Evolutionary conservation across 2,329 filamentous ascomycete species (phyloP).

Genomic region (Dactylellina leptospora): DNA sequence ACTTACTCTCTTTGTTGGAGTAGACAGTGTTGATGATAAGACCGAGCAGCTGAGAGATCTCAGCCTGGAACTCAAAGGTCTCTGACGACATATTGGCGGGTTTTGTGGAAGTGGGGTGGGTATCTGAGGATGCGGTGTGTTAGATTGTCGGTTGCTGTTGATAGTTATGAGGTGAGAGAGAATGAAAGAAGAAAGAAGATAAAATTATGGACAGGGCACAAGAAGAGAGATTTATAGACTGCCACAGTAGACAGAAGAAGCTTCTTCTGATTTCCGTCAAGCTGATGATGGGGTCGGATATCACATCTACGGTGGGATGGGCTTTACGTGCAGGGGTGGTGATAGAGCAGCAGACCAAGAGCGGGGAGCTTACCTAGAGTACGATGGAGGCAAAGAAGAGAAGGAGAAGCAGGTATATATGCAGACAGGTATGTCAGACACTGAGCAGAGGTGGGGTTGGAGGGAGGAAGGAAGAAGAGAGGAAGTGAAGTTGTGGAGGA

Average conservation of each 20-base stretch:
- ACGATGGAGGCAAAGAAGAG: background rate
- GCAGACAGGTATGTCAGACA: conserved; percentile 5
- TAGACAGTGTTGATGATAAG: conserved; percentile 99
- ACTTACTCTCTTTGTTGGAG: conserved; percentile 92
- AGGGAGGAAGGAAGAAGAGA: conserved; percentile 21
- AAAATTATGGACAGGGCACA: no score
- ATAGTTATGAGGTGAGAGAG: background rate
- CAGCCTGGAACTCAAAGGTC: conserved; percentile 99
- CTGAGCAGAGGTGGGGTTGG: conserved; percentile 4
- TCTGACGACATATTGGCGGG: conserved; percentile 78
- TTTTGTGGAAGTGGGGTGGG: conserved; percentile 1
- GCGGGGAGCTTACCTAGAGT: conserved; percentile 18
- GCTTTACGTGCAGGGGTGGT: no score
- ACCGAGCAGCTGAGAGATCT: conserved; percentile 99
- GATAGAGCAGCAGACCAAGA: background rate
- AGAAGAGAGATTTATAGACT: no score
- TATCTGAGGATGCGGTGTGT: conserved; percentile 8
- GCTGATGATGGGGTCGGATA: no score
- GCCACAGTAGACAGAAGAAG: no score
- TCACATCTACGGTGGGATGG: no score
- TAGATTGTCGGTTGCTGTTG: background rate
- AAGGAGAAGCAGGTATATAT: conserved; percentile 31
- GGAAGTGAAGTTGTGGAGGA: conserved; percentile 23
- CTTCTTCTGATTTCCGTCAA: no score
- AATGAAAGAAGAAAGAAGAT: background rate